Evolutionary conservation across 192 early-diverging fungal genomes (phyloP), one percentile per base, ranked within the genome.

Genomic region (Rhizophagus prolifer): DNA sequence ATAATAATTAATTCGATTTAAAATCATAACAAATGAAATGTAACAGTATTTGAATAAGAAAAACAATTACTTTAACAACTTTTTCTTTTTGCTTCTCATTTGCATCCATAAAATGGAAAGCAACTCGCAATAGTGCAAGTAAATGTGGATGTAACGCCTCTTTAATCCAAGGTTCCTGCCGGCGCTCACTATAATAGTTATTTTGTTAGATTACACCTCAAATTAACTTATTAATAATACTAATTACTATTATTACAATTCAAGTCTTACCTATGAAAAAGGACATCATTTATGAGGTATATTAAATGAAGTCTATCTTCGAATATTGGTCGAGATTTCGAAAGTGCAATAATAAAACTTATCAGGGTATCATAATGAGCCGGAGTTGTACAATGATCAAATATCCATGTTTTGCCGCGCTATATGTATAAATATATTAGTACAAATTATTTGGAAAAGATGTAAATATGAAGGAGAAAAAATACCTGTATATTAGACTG

Each of bases 381-480:
- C 14, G 84, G 82, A 10, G 65, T 76, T 12, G 81, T 77, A 38
- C 87, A 88, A 44, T 85, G 70, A 6, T 85, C 73, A 38, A 83
- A 80, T 16, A 86, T 79, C 87, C 87, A 88, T 44, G 77, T 84
- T 62, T 86, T 86, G 25, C 85, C 87, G 16, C 81, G 81, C 87
- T 88, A 84, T 58, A 7, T 21, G 28, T 41, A 21, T 58, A 34
- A 47, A 54, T 34, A 30, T 36, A 14, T 8, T 23, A 66, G 36
- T 25, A 10, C 9, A 44, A 26, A 28, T 13, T 31, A 30, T 8
- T 28, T 10, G 1, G 25, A 63, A 13, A 63, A n/a, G 14, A 16
- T 14, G 4, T 44, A 4, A 38, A 59, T 72, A 67, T 69, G 54
- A 26, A 34, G 9, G 44, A 46, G 4, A 12, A n/a, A 63, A 21